Evolutionary conservation across 129 eudicot genomes (phyloP).

Genomic region (Lactuca sativa): DNA sequence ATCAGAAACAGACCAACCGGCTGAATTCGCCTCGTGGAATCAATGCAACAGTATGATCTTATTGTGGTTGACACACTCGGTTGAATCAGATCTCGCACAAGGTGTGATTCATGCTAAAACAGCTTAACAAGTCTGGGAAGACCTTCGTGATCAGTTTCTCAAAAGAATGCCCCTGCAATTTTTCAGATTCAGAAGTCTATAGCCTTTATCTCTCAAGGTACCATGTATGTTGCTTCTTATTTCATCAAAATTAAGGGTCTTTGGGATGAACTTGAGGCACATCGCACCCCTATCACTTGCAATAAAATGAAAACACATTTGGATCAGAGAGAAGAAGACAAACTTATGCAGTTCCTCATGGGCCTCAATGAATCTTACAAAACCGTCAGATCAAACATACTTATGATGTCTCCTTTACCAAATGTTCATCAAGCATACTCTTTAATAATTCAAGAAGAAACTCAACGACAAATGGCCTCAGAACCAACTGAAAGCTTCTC

Average conservation of each 20-base stretch:
- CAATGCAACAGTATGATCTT: slow-evolving; percentile 20
- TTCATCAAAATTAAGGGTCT: slow-evolving; percentile 11
- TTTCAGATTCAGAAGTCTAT: slow-evolving; percentile 21
- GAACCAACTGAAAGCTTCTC: slow-evolving; percentile 10
- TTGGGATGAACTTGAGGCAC: slow-evolving; percentile 20
- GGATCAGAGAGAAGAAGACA: slow-evolving; percentile 21
- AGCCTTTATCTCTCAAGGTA: slow-evolving; percentile 18
- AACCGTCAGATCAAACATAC: neutral
- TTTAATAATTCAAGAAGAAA: slow-evolving; percentile 15
- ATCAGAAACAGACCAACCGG: neutral
- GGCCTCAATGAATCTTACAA: slow-evolving; percentile 16
- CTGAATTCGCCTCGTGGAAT: slow-evolving; percentile 8
- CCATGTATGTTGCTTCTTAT: neutral
- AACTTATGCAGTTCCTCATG: slow-evolving; percentile 10
- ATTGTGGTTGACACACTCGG: slow-evolving; percentile 4
- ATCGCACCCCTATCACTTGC: neutral
- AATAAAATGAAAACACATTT: neutral
- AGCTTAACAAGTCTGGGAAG: slow-evolving; percentile 4
- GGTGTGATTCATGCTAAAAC: slow-evolving; percentile 9
- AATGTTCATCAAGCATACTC: slow-evolving; percentile 19
- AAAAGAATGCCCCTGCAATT: slow-evolving; percentile 18
- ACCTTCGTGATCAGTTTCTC: slow-evolving; percentile 13
- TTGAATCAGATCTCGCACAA: neutral
- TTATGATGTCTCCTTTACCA: slow-evolving; percentile 13
- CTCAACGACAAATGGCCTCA: slow-evolving; percentile 3